A percentile compares a stretch with the other conserved stretches of the same genome.
Conservation (phyloP, 1,284 basidiomycete species). For the Meripilus lineatus region DNA sequence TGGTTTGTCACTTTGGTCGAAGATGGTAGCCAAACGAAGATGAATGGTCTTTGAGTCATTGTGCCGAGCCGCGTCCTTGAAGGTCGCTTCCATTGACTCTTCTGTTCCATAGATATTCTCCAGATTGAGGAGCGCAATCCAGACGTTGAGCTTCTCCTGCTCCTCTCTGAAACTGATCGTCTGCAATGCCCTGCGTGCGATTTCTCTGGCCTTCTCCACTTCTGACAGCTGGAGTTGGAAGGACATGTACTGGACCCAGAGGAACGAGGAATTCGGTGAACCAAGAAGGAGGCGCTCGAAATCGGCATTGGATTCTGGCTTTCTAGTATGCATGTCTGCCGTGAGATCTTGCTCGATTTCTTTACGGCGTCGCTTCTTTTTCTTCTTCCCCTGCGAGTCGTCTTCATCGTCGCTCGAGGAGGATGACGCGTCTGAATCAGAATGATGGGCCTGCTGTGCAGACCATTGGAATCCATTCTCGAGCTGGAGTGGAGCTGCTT, state of each 20-base stretch:
- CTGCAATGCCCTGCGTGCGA: constrained; percentile 80
- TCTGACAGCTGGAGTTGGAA: constrained; percentile 96
- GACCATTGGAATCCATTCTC: constrained; percentile 71
- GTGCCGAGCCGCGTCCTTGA: constrained; percentile 86
- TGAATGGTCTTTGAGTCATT: constrained; percentile 94
- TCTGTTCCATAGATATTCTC: constrained; percentile 93
- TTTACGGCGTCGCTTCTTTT: constrained; percentile 64
- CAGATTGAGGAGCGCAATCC: constrained; percentile 95
- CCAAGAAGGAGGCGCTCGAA: constrained; percentile 93
- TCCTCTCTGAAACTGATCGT: constrained; percentile 96
- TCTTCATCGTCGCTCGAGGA: constrained; percentile 48
- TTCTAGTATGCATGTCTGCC: constrained; percentile 76
- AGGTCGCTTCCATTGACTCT: constrained; percentile 71
- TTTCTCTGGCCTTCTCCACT: constrained; percentile 88
- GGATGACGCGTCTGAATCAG: constrained; percentile 29
- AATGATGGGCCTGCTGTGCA: constrained; percentile 30
- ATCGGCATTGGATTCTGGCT: constrained; percentile 89
- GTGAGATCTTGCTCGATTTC: constrained; percentile 80
- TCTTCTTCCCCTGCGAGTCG: constrained; percentile 41
- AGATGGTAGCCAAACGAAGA: constrained; percentile 79
- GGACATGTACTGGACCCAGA: constrained; percentile 99
- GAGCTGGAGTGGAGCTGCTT: constrained; percentile 41
- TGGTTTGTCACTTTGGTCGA: constrained; percentile 78
- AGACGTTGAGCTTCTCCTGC: constrained; percentile 94
- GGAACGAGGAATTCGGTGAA: constrained; percentile 96